These are phyloP conservation scores for Leishmania martiniquensis DNA, from an alignment of 208 protist genomes.

Conservation along the genomic window DNA sequence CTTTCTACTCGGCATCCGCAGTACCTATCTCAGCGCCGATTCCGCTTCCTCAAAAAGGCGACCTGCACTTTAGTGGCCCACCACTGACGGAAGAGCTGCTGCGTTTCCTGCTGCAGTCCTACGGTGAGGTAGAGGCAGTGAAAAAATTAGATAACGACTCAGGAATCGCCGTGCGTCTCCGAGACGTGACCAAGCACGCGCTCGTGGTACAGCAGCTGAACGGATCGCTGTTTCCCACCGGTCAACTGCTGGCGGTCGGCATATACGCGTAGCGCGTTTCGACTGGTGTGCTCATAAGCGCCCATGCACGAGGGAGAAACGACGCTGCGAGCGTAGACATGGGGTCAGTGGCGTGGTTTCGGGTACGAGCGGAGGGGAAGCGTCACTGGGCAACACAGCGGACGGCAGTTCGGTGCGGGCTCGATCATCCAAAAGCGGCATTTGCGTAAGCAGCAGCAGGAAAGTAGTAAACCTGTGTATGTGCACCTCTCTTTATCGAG, in stretches of 20 bases:
- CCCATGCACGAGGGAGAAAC: background rate
- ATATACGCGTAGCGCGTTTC: conserved; percentile 57
- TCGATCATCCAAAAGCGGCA: background rate
- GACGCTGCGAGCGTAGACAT: background rate
- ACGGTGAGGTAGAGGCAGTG: conserved; percentile 60
- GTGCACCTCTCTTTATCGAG: background rate
- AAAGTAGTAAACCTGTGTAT: background rate
- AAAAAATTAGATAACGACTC: conserved; percentile 47
- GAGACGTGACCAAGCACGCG: conserved; percentile 48
- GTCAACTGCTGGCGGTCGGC: conserved; percentile 65
- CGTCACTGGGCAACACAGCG: background rate
- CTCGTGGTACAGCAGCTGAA: conserved; percentile 80
- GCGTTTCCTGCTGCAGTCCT: conserved; percentile 64
- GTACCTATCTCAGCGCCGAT: conserved; percentile 37
- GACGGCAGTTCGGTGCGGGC: background rate
- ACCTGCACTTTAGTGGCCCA: conserved; percentile 71
- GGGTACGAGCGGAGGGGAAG: background rate
- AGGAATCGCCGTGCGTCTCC: conserved; percentile 65
- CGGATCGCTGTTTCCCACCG: conserved; percentile 73
- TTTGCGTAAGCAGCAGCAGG: background rate
- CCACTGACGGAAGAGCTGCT: conserved; percentile 63
- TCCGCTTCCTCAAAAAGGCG: conserved; percentile 64
- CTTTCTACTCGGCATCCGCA: conserved; percentile 29
- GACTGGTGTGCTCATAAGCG: background rate
- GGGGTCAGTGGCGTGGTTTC: background rate